Conservation (phyloP, 441 rosid species). For the Dalechampia spathulata region DNA sequence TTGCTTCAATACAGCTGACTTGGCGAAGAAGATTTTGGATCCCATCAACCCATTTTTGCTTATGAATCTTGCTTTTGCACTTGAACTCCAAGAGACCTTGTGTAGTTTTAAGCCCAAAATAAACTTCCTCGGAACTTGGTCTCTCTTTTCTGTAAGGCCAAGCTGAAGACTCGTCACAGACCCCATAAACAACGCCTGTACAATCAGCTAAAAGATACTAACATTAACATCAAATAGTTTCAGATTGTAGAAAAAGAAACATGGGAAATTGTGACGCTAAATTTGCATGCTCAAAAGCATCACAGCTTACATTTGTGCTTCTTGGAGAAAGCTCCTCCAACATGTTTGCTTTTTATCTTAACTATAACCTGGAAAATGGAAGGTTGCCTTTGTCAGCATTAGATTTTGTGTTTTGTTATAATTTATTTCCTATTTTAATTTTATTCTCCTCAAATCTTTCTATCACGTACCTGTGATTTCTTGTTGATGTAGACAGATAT, state of each 20-base stretch:
- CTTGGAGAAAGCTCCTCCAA: constrained; percentile 94
- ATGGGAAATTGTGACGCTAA: not conserved
- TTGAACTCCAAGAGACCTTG: constrained; percentile 80
- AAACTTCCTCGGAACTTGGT: constrained; percentile 51
- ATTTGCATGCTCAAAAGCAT: too few species aligned
- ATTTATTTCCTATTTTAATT: too few species aligned
- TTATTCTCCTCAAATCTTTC: too few species aligned
- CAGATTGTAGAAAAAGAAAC: too few species aligned
- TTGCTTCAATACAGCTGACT: constrained; percentile 30
- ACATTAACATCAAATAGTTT: too few species aligned
- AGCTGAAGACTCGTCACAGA: constrained; percentile 71
- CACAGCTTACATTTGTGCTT: constrained; percentile 82
- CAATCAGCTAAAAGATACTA: not conserved
- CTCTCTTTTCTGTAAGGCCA: constrained; percentile 85
- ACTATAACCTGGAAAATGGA: too few species aligned
- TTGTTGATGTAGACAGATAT: constrained; percentile 63
- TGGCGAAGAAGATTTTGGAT: constrained; percentile 54
- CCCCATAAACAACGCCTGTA: constrained; percentile 79
- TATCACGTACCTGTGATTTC: constrained; percentile 83
- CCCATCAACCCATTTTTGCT: constrained; percentile 81
- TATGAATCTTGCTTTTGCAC: constrained; percentile 73
- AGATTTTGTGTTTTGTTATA: too few species aligned
- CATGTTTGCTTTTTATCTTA: constrained; percentile 82
- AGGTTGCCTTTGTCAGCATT: too few species aligned
- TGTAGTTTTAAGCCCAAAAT: constrained; percentile 74